Evolutionary conservation across 1,284 basidiomycete species (phyloP).

Genomic region (Leccinum insigne): DNA sequence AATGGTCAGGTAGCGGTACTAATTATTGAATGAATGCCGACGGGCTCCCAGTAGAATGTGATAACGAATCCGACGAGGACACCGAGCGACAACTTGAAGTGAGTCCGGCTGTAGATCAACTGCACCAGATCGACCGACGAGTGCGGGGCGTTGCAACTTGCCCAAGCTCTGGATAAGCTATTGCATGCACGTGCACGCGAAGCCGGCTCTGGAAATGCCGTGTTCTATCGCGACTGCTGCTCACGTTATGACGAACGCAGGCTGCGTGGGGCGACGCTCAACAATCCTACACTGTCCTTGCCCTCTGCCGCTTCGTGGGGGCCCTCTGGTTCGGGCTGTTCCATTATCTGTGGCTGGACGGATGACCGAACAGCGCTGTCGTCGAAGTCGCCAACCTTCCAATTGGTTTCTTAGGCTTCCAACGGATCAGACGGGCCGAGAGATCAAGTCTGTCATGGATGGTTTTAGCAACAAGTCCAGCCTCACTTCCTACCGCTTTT

Average conservation of each 20-base stretch:
- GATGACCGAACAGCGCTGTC: not conserved
- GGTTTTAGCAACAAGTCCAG: not conserved
- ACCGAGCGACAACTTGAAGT: slow-evolving; percentile 50
- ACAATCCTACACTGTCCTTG: slow-evolving; percentile 70
- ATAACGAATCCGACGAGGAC: slow-evolving; percentile 44
- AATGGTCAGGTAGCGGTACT: no score
- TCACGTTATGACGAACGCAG: slow-evolving; percentile 55
- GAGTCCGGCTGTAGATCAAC: slow-evolving; percentile 45
- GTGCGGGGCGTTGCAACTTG: slow-evolving; percentile 46
- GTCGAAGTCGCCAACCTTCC: not conserved
- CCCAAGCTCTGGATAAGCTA: slow-evolving; percentile 64
- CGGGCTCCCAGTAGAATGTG: slow-evolving; percentile 48
- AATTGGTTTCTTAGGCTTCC: not conserved
- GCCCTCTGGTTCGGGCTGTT: slow-evolving; percentile 53
- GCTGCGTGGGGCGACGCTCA: slow-evolving; percentile 48
- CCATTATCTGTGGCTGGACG: slow-evolving; percentile 42
- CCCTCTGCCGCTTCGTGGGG: slow-evolving; percentile 61
- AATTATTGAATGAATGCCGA: slow-evolving; percentile 28
- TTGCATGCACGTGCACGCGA: slow-evolving; percentile 50
- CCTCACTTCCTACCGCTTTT: not conserved
- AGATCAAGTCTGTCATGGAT: not conserved
- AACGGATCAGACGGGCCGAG: not conserved
- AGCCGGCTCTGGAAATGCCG: slow-evolving; percentile 48
- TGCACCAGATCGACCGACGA: slow-evolving; percentile 61
- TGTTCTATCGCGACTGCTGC: slow-evolving; percentile 38